A percentile compares a stretch with the other conserved stretches of the same genome.
These are phyloP conservation scores for Cinnamomum micranthum DNA, from an alignment of 164 flowering plant genomes.

Conservation along the genomic window DNA sequence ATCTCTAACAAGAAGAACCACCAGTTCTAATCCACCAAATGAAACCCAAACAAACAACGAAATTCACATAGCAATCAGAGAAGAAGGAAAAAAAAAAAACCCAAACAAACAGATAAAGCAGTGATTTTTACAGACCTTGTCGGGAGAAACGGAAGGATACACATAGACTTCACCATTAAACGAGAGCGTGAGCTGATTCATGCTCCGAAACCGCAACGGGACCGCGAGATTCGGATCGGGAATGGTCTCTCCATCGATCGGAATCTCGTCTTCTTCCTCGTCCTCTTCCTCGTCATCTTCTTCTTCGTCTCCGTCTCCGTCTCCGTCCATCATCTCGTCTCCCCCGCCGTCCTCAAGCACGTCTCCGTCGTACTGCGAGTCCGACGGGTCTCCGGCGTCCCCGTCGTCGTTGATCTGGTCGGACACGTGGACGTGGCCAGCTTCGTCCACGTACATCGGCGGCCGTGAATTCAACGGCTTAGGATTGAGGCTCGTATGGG, in stretches of 20 bases:
- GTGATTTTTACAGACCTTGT: slow-evolving; percentile 18
- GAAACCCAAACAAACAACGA: no score
- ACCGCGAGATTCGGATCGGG: slow-evolving; percentile 6
- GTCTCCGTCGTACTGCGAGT: background rate
- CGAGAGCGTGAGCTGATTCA: slow-evolving; percentile 30
- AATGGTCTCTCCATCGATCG: background rate
- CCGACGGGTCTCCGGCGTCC: background rate
- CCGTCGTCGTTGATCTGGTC: background rate
- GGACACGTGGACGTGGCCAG: slow-evolving; percentile 3
- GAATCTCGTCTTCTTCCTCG: slow-evolving; percentile 10
- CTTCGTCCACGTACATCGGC: slow-evolving; percentile 5
- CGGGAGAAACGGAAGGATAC: slow-evolving; percentile 28
- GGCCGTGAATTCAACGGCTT: slow-evolving; percentile 6
- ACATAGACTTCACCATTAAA: slow-evolving; percentile 31
- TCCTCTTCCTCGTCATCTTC: background rate
- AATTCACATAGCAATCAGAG: no score
- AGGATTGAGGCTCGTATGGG: slow-evolving; percentile 2
- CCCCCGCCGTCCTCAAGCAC: slow-evolving; percentile 1
- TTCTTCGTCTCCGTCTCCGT: background rate
- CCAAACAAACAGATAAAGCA: no score
- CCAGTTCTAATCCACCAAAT: no score
- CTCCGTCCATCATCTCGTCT: slow-evolving; percentile 8
- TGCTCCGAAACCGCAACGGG: slow-evolving; percentile 7
- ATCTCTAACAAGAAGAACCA: no score
- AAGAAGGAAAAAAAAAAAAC: no score